Percentiles rank a stretch among this genome's conserved stretches.
Evolutionary conservation across 305 asterid species (phyloP).

Genomic region (Solanum hybrid): DNA sequence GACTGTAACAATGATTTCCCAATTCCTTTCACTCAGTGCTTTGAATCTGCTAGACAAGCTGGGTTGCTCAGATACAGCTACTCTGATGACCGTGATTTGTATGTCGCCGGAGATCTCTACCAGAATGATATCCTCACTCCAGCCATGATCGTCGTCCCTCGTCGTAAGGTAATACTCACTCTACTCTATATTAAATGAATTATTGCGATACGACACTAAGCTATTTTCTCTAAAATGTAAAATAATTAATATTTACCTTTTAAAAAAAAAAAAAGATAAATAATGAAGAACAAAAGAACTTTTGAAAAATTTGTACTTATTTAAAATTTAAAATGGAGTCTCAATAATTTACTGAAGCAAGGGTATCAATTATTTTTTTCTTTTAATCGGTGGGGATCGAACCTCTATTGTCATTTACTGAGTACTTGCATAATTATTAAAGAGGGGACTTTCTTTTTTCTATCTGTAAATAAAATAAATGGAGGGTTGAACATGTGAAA

Average conservation of each 20-base stretch:
- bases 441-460: not conserved
- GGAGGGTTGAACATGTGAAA: not conserved
- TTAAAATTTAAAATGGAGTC: not conserved
- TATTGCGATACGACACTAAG: not conserved
- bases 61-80: slow-evolving; percentile 45
- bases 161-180: slow-evolving; percentile 8
- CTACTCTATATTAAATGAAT: too few species aligned
- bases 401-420: not conserved
- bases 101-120: slow-evolving; percentile 80
- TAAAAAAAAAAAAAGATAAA: too few species aligned
- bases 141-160: slow-evolving; percentile 83
- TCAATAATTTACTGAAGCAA: not conserved
- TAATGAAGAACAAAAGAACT: too few species aligned
- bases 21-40: slow-evolving; percentile 71
- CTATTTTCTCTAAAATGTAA: too few species aligned
- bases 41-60: slow-evolving; percentile 56
- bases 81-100: slow-evolving; percentile 60
- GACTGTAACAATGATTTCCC: slow-evolving; percentile 35
- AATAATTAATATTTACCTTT: too few species aligned
- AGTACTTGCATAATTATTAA: not conserved
- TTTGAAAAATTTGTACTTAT: too few species aligned
- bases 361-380: not conserved
- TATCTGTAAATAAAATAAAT: not conserved
- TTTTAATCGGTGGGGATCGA: not conserved
- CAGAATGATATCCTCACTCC: slow-evolving; percentile 67